A percentile compares a stretch with the other conserved stretches of the same genome.
These are phyloP conservation scores for Tetrapisispora phaffii DNA, from an alignment of 805 yeast species.

Conservation along the genomic window DNA sequence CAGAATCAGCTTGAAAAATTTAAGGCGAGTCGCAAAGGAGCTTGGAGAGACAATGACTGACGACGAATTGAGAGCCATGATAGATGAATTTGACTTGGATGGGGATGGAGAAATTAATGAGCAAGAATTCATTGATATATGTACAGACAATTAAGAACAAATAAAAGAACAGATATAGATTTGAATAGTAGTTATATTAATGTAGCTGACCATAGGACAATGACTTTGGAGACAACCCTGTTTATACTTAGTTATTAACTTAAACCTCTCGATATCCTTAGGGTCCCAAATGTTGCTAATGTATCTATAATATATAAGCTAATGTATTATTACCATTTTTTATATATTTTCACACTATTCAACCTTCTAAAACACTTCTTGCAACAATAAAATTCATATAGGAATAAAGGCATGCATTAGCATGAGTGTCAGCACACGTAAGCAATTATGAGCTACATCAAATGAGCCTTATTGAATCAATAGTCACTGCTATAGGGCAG, in stretches of 20 bases:
- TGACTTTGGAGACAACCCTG: too few species aligned
- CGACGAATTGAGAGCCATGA: slow-evolving; percentile 92
- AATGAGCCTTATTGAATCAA: too few species aligned
- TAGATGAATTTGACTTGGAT: slow-evolving; percentile 91
- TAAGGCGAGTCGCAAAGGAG: slow-evolving; percentile 84
- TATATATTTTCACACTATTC: too few species aligned
- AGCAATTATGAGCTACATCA: too few species aligned
- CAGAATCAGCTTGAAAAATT: slow-evolving; percentile 67
- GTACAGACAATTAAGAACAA: slow-evolving; percentile 42
- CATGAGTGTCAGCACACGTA: too few species aligned
- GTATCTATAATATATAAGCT: neutral
- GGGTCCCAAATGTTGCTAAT: too few species aligned
- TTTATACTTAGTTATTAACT: too few species aligned
- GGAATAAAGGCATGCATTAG: too few species aligned
- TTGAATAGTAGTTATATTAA: neutral
- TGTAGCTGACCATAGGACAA: neutral
- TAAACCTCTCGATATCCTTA: too few species aligned
- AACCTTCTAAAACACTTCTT: too few species aligned
- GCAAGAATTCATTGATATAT: slow-evolving; percentile 81
- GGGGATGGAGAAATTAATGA: slow-evolving; percentile 92
- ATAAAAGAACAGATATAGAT: neutral
- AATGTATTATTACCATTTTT: neutral
- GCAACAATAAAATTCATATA: too few species aligned
- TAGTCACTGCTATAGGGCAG: too few species aligned
- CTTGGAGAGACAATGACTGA: slow-evolving; percentile 87